phyloP scores from a whole-genome alignment of 2,329 filamentous ascomycete species.

The Rutstroemia sp. region DNA sequence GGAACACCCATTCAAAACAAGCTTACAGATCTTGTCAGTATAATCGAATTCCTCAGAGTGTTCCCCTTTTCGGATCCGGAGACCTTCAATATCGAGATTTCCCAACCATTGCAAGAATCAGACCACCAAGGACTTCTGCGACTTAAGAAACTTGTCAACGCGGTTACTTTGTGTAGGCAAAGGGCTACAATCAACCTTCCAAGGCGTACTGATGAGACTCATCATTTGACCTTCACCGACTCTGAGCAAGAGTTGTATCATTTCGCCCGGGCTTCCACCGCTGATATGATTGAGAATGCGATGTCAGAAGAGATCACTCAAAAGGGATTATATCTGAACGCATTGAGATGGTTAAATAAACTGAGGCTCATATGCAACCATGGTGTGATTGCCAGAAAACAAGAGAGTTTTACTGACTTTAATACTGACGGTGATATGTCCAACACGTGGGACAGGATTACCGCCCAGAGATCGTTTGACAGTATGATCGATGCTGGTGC shows the following conservation, averaged over 20 bases:
- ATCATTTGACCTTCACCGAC: too few relatives aligned
- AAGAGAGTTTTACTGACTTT: constrained; percentile 11
- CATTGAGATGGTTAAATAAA: constrained; percentile 38
- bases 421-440: too few relatives aligned
- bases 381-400: constrained; percentile 33
- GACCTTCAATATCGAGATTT: constrained; percentile 31
- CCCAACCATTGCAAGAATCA: constrained; percentile 32
- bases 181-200: too few relatives aligned
- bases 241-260: too few relatives aligned
- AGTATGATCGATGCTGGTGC: constrained; percentile 7
- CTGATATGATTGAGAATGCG: constrained; percentile 21
- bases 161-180: too few relatives aligned
- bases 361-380: constrained; percentile 40
- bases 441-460: too few relatives aligned
- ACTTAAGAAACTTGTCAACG: constrained; percentile 26
- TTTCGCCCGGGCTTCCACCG: too few relatives aligned
- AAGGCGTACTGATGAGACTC: too few relatives aligned
- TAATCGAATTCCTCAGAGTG: constrained; percentile 37
- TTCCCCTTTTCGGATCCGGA: constrained; percentile 35
- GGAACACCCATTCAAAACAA: too few relatives aligned
- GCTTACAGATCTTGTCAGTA: constrained; percentile 32
- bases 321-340: constrained; percentile 32
- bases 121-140: constrained; percentile 33
- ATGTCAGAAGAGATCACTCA: constrained; percentile 15
- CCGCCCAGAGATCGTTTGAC: constrained; percentile 22